phyloP scores from a whole-genome alignment of 2,329 filamentous ascomycete species.

The Aspergillus caelatus region DNA sequence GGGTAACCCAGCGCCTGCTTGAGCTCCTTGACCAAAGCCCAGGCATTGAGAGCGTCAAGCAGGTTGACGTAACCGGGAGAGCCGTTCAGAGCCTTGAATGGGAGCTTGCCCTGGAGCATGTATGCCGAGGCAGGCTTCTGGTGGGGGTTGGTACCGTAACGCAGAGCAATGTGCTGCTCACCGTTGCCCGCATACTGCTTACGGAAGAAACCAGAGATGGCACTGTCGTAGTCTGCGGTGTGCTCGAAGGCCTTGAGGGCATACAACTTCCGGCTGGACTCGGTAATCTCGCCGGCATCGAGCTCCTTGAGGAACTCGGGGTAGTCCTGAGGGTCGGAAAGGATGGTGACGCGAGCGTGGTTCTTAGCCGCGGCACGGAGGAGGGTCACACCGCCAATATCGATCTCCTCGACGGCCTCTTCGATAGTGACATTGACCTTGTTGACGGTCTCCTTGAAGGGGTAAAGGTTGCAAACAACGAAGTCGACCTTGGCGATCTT shows the following conservation, averaged over 20 bases:
- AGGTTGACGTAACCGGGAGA: slow-evolving; percentile 97
- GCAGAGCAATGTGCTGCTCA: slow-evolving; percentile 78
- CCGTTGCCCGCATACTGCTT: slow-evolving; percentile 91
- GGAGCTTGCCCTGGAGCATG: slow-evolving; percentile 70
- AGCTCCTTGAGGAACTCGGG: slow-evolving; percentile 91
- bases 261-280: slow-evolving; percentile 82
- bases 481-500: slow-evolving; percentile 95
- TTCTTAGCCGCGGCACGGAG: slow-evolving; percentile 98
- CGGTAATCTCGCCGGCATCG: slow-evolving; percentile 79
- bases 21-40: slow-evolving; percentile 95
- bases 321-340: slow-evolving; percentile 93
- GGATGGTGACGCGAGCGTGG: slow-evolving; percentile 90
- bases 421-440: slow-evolving; percentile 96
- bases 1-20: slow-evolving; percentile 84
- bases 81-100: slow-evolving; percentile 92
- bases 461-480: slow-evolving; percentile 97
- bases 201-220: slow-evolving; percentile 96
- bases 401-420: slow-evolving; percentile 97
- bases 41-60: slow-evolving; percentile 92
- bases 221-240: slow-evolving; percentile 92
- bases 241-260: slow-evolving; percentile 98
- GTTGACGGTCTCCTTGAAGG: slow-evolving; percentile 97
- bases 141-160: slow-evolving; percentile 96
- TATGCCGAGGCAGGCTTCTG: slow-evolving; percentile 94
- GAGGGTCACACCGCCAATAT: slow-evolving; percentile 96